A percentile compares a stretch with the other conserved stretches of the same genome.
These are phyloP conservation scores for Saussurea involucrata DNA, from an alignment of 129 eudicot genomes.

Conservation along the genomic window DNA sequence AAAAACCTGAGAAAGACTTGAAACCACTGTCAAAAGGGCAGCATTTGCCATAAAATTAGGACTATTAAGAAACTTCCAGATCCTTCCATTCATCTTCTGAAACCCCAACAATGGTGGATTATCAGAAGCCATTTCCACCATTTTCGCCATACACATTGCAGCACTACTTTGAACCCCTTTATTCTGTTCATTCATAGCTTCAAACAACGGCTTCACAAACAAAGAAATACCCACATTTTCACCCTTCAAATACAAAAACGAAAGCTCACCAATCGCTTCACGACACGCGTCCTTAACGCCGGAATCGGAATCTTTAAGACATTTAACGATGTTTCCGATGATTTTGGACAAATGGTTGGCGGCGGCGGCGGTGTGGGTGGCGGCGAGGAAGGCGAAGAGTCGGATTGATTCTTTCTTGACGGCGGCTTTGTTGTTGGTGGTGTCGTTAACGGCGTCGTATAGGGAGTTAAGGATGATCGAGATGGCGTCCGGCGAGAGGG, in stretches of 20 bases:
- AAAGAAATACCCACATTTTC: slow-evolving; percentile 51
- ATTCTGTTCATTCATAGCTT: slow-evolving; percentile 72
- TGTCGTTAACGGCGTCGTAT: slow-evolving; percentile 55
- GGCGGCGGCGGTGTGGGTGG: slow-evolving; percentile 53
- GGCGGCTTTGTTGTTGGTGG: slow-evolving; percentile 54
- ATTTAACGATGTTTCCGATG: slow-evolving; percentile 56
- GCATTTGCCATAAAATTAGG: slow-evolving; percentile 86
- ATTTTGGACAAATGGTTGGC: slow-evolving; percentile 72
- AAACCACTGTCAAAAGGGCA: slow-evolving; percentile 76
- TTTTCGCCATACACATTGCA: slow-evolving; percentile 73
- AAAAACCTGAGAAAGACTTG: slow-evolving; percentile 77
- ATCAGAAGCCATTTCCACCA: slow-evolving; percentile 67
- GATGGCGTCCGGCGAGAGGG: slow-evolving; percentile 55
- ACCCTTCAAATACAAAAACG: slow-evolving; percentile 51
- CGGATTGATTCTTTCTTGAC: slow-evolving; percentile 72
- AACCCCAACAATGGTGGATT: slow-evolving; percentile 51
- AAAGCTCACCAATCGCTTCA: slow-evolving; percentile 68
- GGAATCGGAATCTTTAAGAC: slow-evolving; percentile 79
- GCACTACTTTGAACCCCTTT: slow-evolving; percentile 80
- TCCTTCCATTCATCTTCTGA: slow-evolving; percentile 68
- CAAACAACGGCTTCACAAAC: slow-evolving; percentile 90
- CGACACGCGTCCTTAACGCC: slow-evolving; percentile 75
- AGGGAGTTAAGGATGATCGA: slow-evolving; percentile 76
- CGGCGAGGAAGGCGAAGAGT: slow-evolving; percentile 59
- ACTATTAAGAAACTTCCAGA: slow-evolving; percentile 72